Evolutionary conservation across 2,329 filamentous ascomycete species (phyloP), one percentile per base, ranked within the genome.

Genomic region (Penicillium sp.): DNA sequence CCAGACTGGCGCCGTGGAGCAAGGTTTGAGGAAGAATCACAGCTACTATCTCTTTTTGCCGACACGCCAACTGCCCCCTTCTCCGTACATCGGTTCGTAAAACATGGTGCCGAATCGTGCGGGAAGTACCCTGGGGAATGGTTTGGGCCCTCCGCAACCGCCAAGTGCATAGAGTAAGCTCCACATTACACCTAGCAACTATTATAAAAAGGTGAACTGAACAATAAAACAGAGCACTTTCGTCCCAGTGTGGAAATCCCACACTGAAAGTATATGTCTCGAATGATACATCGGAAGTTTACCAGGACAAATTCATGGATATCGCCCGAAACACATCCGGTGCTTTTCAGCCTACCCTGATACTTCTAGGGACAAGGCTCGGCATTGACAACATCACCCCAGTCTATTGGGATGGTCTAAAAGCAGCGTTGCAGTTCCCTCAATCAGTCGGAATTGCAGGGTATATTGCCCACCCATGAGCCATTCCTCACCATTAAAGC

Each of bases 61-160:
- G 93, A 98, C 84, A 91, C 54, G 82, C 87, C 2, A 78, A 77
- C n/a, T 57, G 89, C 93, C 3, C 88, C 89, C 0, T 97, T 95
- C 66, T 97, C 91, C 1, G 88, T 98, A 59, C 93, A 98, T 63
- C 87, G 84, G 54, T 98, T 98, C 62, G 93, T 98, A 32, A 77
- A 84, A 46, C 86, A 95, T 60, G 93, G 93, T 17, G 89, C 89
- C 22, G 77, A 79, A 32, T 84, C 85, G 2, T 98, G 93, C 68
- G 90, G 88, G 4, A 97, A 95, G 69, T 87, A 94, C 63, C 93
- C 93, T 0, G 93, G 93, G 32, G 88, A 97, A 70, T 98, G 93
- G 93, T 98, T 98, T 70, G 93, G 93, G 0, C 93, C 93, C n/a
- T 96, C 89, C 17, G 93, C 93, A 6, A 94, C 93, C 9, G 90